These are phyloP conservation scores for Penicillium sp. DNA, from an alignment of 2,329 filamentous ascomycete species.

Conservation along the genomic window DNA sequence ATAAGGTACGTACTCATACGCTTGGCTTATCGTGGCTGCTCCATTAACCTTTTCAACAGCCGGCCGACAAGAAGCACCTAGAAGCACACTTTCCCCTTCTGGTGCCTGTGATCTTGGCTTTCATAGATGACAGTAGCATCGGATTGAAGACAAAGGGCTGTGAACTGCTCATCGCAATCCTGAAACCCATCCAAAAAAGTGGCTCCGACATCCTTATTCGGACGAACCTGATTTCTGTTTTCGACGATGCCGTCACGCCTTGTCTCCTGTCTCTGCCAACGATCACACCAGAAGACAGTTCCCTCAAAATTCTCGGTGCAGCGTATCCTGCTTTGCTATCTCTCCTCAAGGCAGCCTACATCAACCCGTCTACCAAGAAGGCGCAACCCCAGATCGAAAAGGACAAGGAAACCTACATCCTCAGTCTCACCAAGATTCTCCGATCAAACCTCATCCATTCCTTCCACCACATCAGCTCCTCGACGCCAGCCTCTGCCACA, in stretches of 20 bases:
- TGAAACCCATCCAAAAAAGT: conserved; percentile 35
- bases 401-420: conserved; percentile 25
- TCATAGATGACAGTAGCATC: conserved; percentile 44
- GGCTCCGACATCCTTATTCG: conserved; percentile 41
- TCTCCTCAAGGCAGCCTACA: conserved; percentile 51
- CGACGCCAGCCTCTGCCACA: conserved; percentile 42
- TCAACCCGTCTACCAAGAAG: conserved; percentile 21
- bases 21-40: not conserved
- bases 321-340: conserved; percentile 66
- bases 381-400: conserved; percentile 25
- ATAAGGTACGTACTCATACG: conserved; percentile 29
- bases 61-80: conserved; percentile 29
- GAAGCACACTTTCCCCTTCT: conserved; percentile 47
- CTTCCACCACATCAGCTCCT: conserved; percentile 48
- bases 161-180: conserved; percentile 34
- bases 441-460: conserved; percentile 38
- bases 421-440: conserved; percentile 28
- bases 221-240: conserved; percentile 47
- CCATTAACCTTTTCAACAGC: conserved; percentile 24
- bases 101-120: conserved; percentile 42
- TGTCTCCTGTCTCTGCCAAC: conserved; percentile 73
- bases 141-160: conserved; percentile 42
- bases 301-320: conserved; percentile 59
- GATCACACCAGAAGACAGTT: conserved; percentile 71
- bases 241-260: conserved; percentile 52